Percentiles rank a stretch among this genome's conserved stretches.
Conservation (phyloP, 495 filamentous ascomycete species). For the Wilcoxina mikolae region DNA sequence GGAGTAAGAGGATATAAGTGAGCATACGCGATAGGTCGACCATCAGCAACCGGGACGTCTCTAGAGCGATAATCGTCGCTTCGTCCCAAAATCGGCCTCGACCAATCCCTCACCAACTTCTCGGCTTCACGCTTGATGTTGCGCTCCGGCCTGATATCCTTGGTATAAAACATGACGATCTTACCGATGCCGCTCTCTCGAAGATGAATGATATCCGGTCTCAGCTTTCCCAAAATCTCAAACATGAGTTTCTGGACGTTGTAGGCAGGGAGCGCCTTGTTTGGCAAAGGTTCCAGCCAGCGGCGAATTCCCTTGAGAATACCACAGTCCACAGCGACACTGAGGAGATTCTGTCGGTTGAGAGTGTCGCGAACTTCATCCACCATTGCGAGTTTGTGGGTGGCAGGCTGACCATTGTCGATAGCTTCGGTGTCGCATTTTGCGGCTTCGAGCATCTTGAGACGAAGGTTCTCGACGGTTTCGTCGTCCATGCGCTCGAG, state of each 20-base stretch:
- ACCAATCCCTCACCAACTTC: constrained; percentile 84
- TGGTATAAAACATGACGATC: constrained; percentile 89
- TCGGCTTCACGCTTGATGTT: constrained; percentile 88
- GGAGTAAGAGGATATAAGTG: not conserved
- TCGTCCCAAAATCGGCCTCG: constrained; percentile 81
- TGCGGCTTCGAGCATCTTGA: constrained; percentile 84
- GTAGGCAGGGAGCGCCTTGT: constrained; percentile 72
- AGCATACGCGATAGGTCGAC: constrained; percentile 12
- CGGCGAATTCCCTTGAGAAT: constrained; percentile 86
- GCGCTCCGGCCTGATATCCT: constrained; percentile 70
- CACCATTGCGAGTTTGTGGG: constrained; percentile 86
- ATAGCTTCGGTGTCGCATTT: constrained; percentile 70
- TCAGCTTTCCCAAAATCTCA: constrained; percentile 57
- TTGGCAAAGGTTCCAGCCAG: constrained; percentile 91
- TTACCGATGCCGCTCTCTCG: constrained; percentile 89
- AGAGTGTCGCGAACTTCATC: constrained; percentile 80
- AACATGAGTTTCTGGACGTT: constrained; percentile 94
- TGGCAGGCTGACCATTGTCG: constrained; percentile 59
- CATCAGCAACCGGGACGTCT: constrained; percentile 20
- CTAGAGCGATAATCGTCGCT: constrained; percentile 59
- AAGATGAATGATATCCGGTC: constrained; percentile 77
- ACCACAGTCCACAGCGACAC: constrained; percentile 77
- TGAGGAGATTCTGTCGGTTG: constrained; percentile 72
- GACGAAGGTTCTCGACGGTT: constrained; percentile 73
- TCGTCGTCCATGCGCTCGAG: constrained; percentile 77